Conservation (phyloP, 2,329 filamentous ascomycete species). For the Exophiala sideris region DNA sequence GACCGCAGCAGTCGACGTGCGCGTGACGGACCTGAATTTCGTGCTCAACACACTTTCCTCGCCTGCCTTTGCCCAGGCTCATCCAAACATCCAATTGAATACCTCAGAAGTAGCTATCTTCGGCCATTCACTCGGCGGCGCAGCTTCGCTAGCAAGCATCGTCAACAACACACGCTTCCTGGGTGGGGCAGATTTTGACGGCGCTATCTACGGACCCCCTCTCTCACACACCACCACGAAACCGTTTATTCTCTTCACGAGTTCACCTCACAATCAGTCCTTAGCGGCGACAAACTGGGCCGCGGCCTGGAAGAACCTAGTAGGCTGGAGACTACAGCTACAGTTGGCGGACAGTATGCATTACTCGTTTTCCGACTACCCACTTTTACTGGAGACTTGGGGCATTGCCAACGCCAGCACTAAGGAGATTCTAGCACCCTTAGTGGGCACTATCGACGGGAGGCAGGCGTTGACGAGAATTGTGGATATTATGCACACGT, state of each 20-base stretch:
- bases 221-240: neutral
- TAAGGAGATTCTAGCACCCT: neutral
- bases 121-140: neutral
- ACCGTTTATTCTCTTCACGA: neutral
- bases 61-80: neutral
- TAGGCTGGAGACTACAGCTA: neutral
- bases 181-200: neutral
- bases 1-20: neutral
- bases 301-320: neutral
- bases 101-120: neutral
- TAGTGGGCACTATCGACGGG: neutral
- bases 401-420: neutral
- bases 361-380: neutral
- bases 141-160: neutral
- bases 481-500: neutral
- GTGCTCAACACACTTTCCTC: neutral
- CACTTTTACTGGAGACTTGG: neutral
- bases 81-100: neutral
- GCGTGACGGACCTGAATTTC: neutral
- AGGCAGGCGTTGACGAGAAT: neutral
- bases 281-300: neutral
- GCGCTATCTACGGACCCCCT: neutral
- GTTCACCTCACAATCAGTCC: neutral
- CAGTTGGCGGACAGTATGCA: neutral
- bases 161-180: neutral